Percentiles rank a stretch among this genome's conserved stretches.
Conservation (phyloP, 805 yeast genomes). For the Nakazawaea sp. region DNA sequence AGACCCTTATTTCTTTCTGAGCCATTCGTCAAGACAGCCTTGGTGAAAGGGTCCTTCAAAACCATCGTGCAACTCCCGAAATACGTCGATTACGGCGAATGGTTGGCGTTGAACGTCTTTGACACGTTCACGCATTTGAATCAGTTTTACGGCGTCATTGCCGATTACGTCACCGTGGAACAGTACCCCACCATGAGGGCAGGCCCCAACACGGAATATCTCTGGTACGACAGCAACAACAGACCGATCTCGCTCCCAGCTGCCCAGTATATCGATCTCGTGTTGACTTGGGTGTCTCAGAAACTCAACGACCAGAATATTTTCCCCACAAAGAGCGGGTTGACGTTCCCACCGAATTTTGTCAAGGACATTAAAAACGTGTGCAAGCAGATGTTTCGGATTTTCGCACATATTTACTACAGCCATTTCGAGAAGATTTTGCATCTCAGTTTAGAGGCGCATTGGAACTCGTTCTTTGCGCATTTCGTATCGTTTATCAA, state of each 20-base stretch:
- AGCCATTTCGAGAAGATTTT: slow-evolving; percentile 91
- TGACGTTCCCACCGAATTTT: slow-evolving; percentile 85
- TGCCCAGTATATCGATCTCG: slow-evolving; percentile 85
- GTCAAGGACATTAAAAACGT: slow-evolving; percentile 79
- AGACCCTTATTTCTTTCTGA: slow-evolving; percentile 76
- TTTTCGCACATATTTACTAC: slow-evolving; percentile 91
- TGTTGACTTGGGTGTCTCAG: slow-evolving; percentile 81
- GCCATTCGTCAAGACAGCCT: slow-evolving; percentile 88
- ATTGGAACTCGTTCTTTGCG: slow-evolving; percentile 96
- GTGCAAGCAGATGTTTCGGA: slow-evolving; percentile 86
- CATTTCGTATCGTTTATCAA: slow-evolving; percentile 85
- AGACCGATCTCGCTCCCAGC: slow-evolving; percentile 88
- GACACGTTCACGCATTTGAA: slow-evolving; percentile 82
- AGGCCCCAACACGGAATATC: slow-evolving; percentile 84
- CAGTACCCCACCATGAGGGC: slow-evolving; percentile 93
- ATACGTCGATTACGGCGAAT: slow-evolving; percentile 89
- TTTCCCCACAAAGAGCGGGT: slow-evolving; percentile 88
- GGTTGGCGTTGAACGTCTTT: slow-evolving; percentile 91
- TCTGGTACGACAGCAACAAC: slow-evolving; percentile 78
- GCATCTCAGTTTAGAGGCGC: slow-evolving; percentile 92
- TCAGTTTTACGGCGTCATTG: slow-evolving; percentile 84
- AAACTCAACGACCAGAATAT: slow-evolving; percentile 84
- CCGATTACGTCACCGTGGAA: slow-evolving; percentile 88
- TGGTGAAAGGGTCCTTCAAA: slow-evolving; percentile 93
- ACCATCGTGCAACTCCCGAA: slow-evolving; percentile 94